A percentile compares a stretch with the other conserved stretches of the same genome.
These are phyloP conservation scores for Boechera stricta DNA, from an alignment of 345 rosid species.

Conservation along the genomic window DNA sequence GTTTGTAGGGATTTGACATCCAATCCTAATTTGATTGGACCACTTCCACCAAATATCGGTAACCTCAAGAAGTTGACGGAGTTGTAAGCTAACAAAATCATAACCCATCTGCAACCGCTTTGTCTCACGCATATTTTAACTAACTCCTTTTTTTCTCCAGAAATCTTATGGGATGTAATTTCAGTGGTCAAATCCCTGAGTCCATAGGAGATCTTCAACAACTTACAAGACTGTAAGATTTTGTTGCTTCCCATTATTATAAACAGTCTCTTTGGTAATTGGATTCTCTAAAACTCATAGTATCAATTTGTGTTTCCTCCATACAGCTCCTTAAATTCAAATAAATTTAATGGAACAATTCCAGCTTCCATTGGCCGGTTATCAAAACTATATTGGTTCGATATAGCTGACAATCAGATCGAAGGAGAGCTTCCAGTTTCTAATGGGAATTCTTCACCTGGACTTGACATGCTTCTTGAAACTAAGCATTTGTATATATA, in stretches of 20 bases:
- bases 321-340: slow-evolving; percentile 1
- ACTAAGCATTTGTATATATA: not conserved
- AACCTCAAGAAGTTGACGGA: slow-evolving; percentile 54
- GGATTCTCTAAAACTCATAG: not conserved
- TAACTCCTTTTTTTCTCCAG: not conserved
- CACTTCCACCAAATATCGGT: slow-evolving; percentile 62
- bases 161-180: not conserved
- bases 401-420: slow-evolving; percentile 10
- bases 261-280: not conserved
- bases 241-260: not conserved
- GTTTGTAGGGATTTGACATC: slow-evolving; percentile 69
- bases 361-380: not conserved
- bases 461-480: slow-evolving; percentile 21
- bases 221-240: slow-evolving; percentile 3
- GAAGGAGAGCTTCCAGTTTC: not conserved
- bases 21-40: slow-evolving; percentile 60
- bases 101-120: not conserved
- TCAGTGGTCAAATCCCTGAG: slow-evolving; percentile 12
- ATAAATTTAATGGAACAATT: not conserved
- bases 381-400: not conserved
- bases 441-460: slow-evolving; percentile 1
- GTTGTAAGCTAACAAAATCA: slow-evolving; percentile 55
- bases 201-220: not conserved
- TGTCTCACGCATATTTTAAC: not conserved
- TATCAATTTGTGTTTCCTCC: not conserved